A percentile compares a stretch with the other conserved stretches of the same genome.
These are phyloP conservation scores for Solanum tacnaense DNA, from an alignment of 257 asterid species.

Conservation along the genomic window DNA sequence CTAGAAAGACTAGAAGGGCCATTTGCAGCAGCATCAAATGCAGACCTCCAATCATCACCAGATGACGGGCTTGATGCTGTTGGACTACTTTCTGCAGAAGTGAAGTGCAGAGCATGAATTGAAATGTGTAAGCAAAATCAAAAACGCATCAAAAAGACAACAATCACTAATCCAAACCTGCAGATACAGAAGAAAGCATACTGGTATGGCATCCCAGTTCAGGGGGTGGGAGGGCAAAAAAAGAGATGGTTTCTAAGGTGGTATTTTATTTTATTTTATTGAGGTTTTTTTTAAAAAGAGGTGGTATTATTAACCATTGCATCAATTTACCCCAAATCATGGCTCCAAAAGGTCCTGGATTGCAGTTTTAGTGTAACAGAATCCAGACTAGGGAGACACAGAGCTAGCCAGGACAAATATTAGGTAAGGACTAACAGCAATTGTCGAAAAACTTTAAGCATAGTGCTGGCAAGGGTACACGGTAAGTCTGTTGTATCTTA, in stretches of 20 bases:
- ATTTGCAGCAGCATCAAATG: constrained; percentile 83
- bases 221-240: neutral
- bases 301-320: neutral
- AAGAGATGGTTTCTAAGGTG: neutral
- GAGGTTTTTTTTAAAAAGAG: neutral
- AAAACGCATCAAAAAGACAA: neutral
- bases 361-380: neutral
- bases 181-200: neutral
- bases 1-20: constrained; percentile 52
- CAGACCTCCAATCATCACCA: constrained; percentile 93
- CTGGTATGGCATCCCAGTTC: neutral
- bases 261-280: neutral
- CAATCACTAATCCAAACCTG: neutral
- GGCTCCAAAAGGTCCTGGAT: neutral
- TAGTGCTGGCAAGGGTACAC: neutral
- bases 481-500: neutral
- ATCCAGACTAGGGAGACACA: neutral
- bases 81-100: constrained; percentile 70
- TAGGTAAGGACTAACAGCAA: neutral
- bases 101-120: neutral
- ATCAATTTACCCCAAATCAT: neutral
- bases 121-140: neutral
- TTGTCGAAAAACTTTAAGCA: neutral
- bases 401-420: neutral
- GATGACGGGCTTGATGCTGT: constrained; percentile 53